Evolutionary conservation across 768 basidiomycete species (phyloP).

Genomic region (Leccinum olivaceopallidum): DNA sequence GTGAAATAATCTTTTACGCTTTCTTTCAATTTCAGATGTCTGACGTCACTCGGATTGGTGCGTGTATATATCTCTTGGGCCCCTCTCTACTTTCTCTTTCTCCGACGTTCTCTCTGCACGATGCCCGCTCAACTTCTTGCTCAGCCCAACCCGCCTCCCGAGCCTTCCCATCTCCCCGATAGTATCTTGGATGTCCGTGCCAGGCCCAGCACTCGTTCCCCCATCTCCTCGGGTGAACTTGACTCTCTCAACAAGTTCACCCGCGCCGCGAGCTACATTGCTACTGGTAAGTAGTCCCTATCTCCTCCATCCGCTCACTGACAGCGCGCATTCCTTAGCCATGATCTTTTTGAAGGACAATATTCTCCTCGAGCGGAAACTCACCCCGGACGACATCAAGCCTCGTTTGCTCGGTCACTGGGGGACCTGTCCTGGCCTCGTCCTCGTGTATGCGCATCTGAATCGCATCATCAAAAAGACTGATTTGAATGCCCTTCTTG

Average conservation of each 20-base stretch:
- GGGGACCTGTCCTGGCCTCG: constrained; percentile 81
- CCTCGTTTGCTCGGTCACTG: constrained; percentile 79
- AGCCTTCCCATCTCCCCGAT: constrained; percentile 66
- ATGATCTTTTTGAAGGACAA: constrained; percentile 86
- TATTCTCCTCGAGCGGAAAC: constrained; percentile 58
- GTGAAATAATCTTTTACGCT: background rate
- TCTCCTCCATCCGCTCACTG: background rate
- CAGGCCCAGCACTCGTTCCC: constrained; percentile 45
- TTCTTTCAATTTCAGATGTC: background rate
- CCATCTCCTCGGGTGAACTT: constrained; percentile 52
- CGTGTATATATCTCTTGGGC: background rate
- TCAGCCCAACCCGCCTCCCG: constrained; percentile 69
- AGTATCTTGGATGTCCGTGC: constrained; percentile 51
- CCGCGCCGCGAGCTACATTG: constrained; percentile 67
- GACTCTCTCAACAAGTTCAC: constrained; percentile 52
- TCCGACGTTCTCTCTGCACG: background rate
- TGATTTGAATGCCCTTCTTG: constrained; percentile 64
- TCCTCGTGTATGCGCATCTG: constrained; percentile 70
- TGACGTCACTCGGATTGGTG: background rate
- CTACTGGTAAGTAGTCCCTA: constrained; percentile 52
- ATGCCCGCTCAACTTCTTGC: constrained; percentile 63
- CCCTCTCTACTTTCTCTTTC: background rate
- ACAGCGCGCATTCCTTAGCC: constrained; percentile 38
- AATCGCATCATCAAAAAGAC: constrained; percentile 63
- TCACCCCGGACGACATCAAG: constrained; percentile 75